Evolutionary conservation across 768 basidiomycete genomes (phyloP), one percentile per base, ranked within the genome.

Genomic region (Lactarius evosmus): DNA sequence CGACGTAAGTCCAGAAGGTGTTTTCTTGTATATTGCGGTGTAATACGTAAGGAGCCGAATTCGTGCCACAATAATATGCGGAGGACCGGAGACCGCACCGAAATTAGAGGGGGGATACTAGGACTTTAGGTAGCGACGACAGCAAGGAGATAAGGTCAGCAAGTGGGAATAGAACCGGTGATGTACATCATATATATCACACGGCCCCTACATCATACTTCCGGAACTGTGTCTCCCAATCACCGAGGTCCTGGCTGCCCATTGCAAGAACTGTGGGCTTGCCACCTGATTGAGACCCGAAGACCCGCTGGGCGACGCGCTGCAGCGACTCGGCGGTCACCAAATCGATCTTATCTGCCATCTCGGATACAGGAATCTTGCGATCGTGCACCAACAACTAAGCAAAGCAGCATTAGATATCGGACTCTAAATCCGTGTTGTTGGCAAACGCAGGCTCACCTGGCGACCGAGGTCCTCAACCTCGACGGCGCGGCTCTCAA

Each of bases 391-490:
- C 89, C 63, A 96, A 83, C 33, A 95, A 82, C 89, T 91, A 67
- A 3, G 63, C 17, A 34, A 17, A 38, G n/a, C 30, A 19, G 4
- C 41, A 58, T 64, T 41, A 62, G 40, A 14, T 7, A 58, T 62
- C 40, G 61, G 41, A 9, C 14, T n/a, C 2, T 46, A 27, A 27
- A 17, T 41, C 29, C 2, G 4, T 17, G 7, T 40, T 12, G 5
- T 25, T 19, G 22, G 36, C 32, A 30, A n/a, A 16, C 25, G 19
- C 44, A 27, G 30, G 67, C 77, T 29, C 69, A 87, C 88, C 84
- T 97, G 95, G 62, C 96, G 82, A 36, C 95, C 95, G 7, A 97
- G 81, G 74, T 97, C 92, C 72, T 93, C 91, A 9, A 95, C 91
- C 70, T 88, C 89, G 5, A 93, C 83, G 16, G 89, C 82, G 34